Percentiles rank a stretch among this genome's conserved stretches.
These are phyloP conservation scores for Fulvia fulva DNA, from an alignment of 2,329 filamentous ascomycete genomes.

Conservation along the genomic window DNA sequence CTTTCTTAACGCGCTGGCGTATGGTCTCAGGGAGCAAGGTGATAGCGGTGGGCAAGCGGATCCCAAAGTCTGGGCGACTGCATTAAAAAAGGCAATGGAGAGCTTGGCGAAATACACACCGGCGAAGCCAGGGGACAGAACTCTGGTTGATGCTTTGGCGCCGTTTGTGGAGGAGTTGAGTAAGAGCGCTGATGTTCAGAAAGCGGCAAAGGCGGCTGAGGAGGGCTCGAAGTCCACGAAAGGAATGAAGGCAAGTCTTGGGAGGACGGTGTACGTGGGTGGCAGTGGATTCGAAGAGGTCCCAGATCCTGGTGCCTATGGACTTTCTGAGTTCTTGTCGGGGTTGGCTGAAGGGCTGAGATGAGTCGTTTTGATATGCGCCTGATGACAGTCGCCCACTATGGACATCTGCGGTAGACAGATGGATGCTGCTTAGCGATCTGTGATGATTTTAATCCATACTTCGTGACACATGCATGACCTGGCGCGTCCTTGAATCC, in stretches of 20 bases:
- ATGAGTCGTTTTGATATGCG: no score
- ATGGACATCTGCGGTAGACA: no score
- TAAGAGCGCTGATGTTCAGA: slow-evolving; percentile 60
- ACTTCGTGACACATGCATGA: slow-evolving; percentile 19
- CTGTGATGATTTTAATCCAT: slow-evolving; percentile 9
- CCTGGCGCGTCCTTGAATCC: no score
- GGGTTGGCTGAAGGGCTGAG: slow-evolving; percentile 62
- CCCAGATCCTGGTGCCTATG: slow-evolving; percentile 69
- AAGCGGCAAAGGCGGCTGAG: slow-evolving; percentile 71
- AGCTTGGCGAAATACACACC: slow-evolving; percentile 81
- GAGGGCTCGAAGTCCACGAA: slow-evolving; percentile 79
- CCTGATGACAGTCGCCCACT: no score
- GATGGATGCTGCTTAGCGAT: not conserved
- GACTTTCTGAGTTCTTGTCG: slow-evolving; percentile 78
- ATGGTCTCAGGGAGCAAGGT: slow-evolving; percentile 58
- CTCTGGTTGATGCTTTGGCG: slow-evolving; percentile 80
- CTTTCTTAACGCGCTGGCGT: slow-evolving; percentile 80
- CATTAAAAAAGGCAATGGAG: slow-evolving; percentile 66
- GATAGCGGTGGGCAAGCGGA: slow-evolving; percentile 31
- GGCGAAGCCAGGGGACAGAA: slow-evolving; percentile 82
- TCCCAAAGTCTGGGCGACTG: slow-evolving; percentile 57
- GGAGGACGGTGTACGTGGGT: slow-evolving; percentile 77
- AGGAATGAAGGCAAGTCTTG: slow-evolving; percentile 86
- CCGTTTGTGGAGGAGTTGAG: slow-evolving; percentile 76
- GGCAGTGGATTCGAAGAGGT: slow-evolving; percentile 69